These are phyloP conservation scores for Rutidosis leptorrhynchoides DNA, from an alignment of 129 eudicot species.

Conservation along the genomic window DNA sequence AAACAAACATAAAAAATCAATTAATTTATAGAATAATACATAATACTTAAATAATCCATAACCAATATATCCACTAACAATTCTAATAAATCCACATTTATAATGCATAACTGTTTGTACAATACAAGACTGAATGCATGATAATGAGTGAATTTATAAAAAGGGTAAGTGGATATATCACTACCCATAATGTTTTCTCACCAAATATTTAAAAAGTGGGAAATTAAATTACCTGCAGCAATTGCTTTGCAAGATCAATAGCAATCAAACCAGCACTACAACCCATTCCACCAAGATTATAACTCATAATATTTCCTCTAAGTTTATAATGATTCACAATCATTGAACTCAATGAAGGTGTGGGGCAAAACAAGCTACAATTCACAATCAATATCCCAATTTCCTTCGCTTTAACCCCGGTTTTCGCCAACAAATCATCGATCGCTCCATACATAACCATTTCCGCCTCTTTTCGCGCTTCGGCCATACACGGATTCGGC, in stretches of 20 bases:
- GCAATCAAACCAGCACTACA: conserved; percentile 90
- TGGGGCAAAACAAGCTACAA: conserved; percentile 69
- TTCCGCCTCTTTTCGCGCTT: conserved; percentile 87
- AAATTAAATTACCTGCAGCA: conserved; percentile 51
- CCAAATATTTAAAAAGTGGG: too few species aligned
- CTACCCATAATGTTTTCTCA: too few species aligned
- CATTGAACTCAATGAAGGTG: conserved; percentile 75
- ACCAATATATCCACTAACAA: too few species aligned
- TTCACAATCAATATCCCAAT: conserved; percentile 73
- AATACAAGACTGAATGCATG: too few species aligned
- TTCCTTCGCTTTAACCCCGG: conserved; percentile 62
- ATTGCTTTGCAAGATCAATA: conserved; percentile 70
- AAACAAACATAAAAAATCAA: background rate
- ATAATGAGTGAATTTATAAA: too few species aligned
- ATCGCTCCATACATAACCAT: conserved; percentile 90
- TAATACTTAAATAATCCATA: too few species aligned
- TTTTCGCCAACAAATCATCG: conserved; percentile 67
- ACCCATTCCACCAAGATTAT: conserved; percentile 90
- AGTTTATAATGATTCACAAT: conserved; percentile 76
- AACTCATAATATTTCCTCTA: conserved; percentile 73
- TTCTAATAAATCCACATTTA: too few species aligned
- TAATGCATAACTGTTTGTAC: too few species aligned
- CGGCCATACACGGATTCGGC: conserved; percentile 70
- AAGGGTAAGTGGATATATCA: too few species aligned
- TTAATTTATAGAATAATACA: background rate